phyloP scores from a whole-genome alignment of 257 asterid genomes.

The Ajuga chamaepitys region DNA sequence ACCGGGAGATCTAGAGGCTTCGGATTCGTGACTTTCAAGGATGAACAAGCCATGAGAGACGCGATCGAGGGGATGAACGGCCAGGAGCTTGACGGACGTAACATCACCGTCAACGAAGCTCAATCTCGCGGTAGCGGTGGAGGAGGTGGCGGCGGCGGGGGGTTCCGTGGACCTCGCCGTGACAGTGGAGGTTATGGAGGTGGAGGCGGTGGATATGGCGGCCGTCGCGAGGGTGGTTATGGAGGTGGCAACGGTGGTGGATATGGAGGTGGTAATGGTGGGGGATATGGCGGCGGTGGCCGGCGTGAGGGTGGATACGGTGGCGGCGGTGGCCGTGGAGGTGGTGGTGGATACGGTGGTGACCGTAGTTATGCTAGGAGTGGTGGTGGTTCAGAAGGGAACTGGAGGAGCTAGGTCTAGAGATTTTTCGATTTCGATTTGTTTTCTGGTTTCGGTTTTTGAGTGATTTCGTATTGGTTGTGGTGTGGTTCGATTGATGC shows the following conservation, averaged over 20 bases:
- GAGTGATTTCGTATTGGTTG: not conserved
- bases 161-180: constrained; percentile 29
- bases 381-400: constrained; percentile 23
- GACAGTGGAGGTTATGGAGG: constrained; percentile 23
- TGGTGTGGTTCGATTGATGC: not conserved
- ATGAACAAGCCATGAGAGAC: constrained; percentile 60
- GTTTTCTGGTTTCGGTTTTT: not conserved
- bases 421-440: not conserved
- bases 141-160: constrained; percentile 28
- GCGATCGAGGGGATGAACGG: constrained; percentile 87
- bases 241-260: constrained; percentile 33
- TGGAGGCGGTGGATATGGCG: constrained; percentile 25
- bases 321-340: constrained; percentile 15
- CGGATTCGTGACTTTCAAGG: constrained; percentile 78
- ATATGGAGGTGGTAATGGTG: constrained; percentile 23
- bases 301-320: constrained; percentile 9
- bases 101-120: constrained; percentile 80
- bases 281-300: constrained; percentile 14
- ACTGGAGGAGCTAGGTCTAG: constrained; percentile 21
- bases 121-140: constrained; percentile 77
- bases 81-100: constrained; percentile 70
- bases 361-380: constrained; percentile 18
- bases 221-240: constrained; percentile 30
- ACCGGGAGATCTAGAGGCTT: constrained; percentile 84
- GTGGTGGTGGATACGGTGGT: constrained; percentile 10